phyloP scores from a whole-genome alignment of 2,329 filamentous ascomycete species.

The Thelonectria discophora region DNA sequence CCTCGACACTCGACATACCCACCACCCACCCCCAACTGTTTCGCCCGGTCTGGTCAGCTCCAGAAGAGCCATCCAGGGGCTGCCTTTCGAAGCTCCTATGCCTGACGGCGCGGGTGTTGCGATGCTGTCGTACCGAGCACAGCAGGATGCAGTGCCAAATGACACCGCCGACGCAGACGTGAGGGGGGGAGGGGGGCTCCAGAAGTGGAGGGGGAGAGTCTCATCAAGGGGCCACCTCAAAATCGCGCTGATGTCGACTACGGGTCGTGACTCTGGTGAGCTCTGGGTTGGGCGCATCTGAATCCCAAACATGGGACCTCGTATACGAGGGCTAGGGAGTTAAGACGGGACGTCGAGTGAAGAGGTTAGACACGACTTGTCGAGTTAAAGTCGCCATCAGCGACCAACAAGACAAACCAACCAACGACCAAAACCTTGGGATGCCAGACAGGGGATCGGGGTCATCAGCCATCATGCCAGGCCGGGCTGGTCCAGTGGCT shows the following conservation, averaged over 20 bases:
- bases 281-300: neutral
- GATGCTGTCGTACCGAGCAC: constrained; percentile 6
- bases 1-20: neutral
- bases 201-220: constrained; percentile 3
- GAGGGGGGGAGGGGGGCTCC: constrained; percentile 6
- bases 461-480: neutral
- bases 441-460: constrained; percentile 1
- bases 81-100: neutral
- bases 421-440: neutral
- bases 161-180: constrained; percentile 5
- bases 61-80: neutral
- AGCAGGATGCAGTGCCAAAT: constrained; percentile 8
- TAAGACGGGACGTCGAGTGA: neutral
- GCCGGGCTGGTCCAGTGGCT: constrained; percentile 1
- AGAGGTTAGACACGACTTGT: neutral
- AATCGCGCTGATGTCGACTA: constrained; percentile 3
- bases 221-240: constrained; percentile 4
- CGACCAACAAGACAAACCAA: neutral
- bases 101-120: constrained; percentile 13
- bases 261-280: neutral
- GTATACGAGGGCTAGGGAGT: neutral
- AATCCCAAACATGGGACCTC: neutral
- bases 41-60: neutral
- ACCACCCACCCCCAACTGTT: neutral
- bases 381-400: neutral